Evolutionary conservation across 2,329 filamentous ascomycete species (phyloP).

Genomic region (Boeremia lycopersici): DNA sequence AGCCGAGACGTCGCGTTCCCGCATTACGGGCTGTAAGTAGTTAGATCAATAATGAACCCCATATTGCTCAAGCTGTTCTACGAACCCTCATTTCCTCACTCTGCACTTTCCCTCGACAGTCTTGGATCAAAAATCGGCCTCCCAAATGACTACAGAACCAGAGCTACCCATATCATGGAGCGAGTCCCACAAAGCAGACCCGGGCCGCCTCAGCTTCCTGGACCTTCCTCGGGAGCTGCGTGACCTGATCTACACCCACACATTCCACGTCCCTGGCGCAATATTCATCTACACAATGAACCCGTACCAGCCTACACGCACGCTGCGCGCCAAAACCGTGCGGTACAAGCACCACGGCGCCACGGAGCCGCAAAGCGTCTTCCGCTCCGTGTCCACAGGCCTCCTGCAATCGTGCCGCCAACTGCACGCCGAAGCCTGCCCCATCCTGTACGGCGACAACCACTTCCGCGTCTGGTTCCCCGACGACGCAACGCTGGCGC

Average conservation of each 20-base stretch:
- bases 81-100: background rate
- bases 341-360: slow-evolving; percentile 32
- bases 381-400: slow-evolving; percentile 23
- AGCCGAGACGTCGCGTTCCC: background rate
- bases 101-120: background rate
- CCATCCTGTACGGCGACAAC: slow-evolving; percentile 56
- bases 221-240: slow-evolving; percentile 43
- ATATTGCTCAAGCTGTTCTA: background rate
- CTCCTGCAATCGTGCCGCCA: slow-evolving; percentile 50
- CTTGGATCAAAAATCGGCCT: background rate
- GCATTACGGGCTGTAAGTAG: background rate
- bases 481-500: slow-evolving; percentile 13
- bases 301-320: slow-evolving; percentile 15
- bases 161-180: slow-evolving; percentile 22
- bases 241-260: slow-evolving; percentile 33
- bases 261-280: slow-evolving; percentile 31
- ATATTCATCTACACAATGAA: slow-evolving; percentile 37
- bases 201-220: slow-evolving; percentile 27
- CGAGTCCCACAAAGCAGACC: slow-evolving; percentile 26
- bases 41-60: slow-evolving; percentile 8
- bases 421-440: slow-evolving; percentile 49
- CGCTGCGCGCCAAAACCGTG: slow-evolving; percentile 25
- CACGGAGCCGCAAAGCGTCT: slow-evolving; percentile 27
- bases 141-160: background rate
- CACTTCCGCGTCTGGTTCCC: slow-evolving; percentile 47